A percentile compares a stretch with the other conserved stretches of the same genome.
phyloP scores from a whole-genome alignment of 768 basidiomycete species.

The Amanita fuliginea region DNA sequence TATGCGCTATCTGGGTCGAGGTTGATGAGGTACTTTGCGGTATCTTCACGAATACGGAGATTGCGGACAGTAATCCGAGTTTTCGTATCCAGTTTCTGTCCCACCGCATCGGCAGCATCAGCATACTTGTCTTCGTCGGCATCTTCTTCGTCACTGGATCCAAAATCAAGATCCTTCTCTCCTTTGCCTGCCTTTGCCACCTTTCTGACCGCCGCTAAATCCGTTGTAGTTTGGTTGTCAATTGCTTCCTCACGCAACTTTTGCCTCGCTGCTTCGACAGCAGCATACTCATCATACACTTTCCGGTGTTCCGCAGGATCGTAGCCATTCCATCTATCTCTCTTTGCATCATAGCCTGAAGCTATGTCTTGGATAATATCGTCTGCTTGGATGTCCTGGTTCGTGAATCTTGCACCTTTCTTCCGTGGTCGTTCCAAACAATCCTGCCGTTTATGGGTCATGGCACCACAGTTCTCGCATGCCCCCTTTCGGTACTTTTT shows the following conservation, averaged over 20 bases:
- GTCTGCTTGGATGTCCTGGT: constrained; percentile 83
- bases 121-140: constrained; percentile 98
- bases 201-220: constrained; percentile 83
- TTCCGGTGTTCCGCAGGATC: constrained; percentile 78
- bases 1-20: constrained; percentile 92
- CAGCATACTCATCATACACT: constrained; percentile 91
- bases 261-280: constrained; percentile 82
- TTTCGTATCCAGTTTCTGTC: constrained; percentile 96
- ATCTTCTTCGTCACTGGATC: constrained; percentile 92
- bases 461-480: constrained; percentile 97
- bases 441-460: constrained; percentile 85
- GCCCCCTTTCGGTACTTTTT: constrained; percentile 98
- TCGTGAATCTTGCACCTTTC: constrained; percentile 90
- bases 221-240: constrained; percentile 92
- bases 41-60: constrained; percentile 97
- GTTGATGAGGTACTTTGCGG: constrained; percentile 97
- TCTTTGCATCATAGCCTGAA: constrained; percentile 81
- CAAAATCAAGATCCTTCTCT: constrained; percentile 81
- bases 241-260: constrained; percentile 94
- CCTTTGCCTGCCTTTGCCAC: constrained; percentile 87
- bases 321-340: constrained; percentile 98
- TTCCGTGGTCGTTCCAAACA: constrained; percentile 95
- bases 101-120: constrained; percentile 94
- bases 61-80: constrained; percentile 97
- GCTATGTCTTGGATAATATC: constrained; percentile 79